Conservation (phyloP, 345 rosid species). For the Eucalyptus pauciflora region DNA sequence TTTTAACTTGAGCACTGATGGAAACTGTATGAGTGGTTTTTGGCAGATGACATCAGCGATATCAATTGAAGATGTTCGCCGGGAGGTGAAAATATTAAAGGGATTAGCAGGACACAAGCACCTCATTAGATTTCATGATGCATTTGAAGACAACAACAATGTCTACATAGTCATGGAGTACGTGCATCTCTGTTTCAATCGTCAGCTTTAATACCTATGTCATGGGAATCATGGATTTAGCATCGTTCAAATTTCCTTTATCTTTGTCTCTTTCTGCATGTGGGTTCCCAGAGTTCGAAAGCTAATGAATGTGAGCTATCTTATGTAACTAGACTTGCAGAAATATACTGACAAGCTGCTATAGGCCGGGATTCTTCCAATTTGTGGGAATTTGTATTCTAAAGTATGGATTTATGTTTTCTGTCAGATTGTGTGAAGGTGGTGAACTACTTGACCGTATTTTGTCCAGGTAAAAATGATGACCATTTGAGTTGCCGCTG, state of each 20-base stretch:
- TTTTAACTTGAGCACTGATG: background rate
- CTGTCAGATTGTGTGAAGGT: slow-evolving; percentile 87
- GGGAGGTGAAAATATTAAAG: slow-evolving; percentile 87
- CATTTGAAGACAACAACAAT: slow-evolving; percentile 65
- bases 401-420: background rate
- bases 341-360: background rate
- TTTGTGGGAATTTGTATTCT: background rate
- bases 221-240: background rate
- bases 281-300: background rate
- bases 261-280: background rate
- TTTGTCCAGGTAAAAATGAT: slow-evolving; percentile 52
- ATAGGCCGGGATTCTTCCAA: background rate
- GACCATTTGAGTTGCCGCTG: background rate
- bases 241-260: background rate
- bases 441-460: slow-evolving; percentile 92
- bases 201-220: background rate
- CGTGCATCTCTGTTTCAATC: slow-evolving; percentile 11
- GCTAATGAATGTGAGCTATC: background rate
- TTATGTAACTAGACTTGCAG: background rate
- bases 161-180: slow-evolving; percentile 96
- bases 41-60: slow-evolving; percentile 88
- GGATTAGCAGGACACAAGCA: slow-evolving; percentile 72
- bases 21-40: background rate
- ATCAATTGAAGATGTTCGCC: slow-evolving; percentile 84
- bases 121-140: slow-evolving; percentile 76